Evolutionary conservation across 169 alveolate genomes (phyloP), one percentile per base, ranked within the genome.

Genomic region (Babesia bigemina): DNA sequence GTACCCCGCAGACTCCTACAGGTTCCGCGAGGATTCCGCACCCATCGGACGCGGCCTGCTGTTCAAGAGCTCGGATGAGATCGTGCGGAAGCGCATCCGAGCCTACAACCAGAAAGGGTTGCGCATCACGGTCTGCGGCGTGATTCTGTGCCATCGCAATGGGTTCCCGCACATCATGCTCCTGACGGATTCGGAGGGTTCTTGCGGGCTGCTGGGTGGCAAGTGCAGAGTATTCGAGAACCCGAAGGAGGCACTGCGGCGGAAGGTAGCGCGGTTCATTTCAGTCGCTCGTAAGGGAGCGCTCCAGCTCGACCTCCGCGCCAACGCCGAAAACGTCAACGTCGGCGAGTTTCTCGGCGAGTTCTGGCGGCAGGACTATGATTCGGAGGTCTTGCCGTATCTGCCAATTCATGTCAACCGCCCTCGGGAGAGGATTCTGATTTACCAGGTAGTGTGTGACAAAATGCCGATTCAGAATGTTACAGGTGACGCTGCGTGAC

Each of bases 261-360:
- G 53, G 42, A 89, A 89, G 61, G 33, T 89, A 62, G 91, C 87
- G 17, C 77, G 88, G 42, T 89, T 82, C 72, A 58, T 89, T 17
- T 61, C 86, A 19, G 39, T 63, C 9, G 26, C 79, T 4, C 56
- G 62, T 26, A 74, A 66, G 48, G 78, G 71, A 12, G 22, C 33
- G 17, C 73, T 69, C 21, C 86, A 65, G 42, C 33, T 74, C 8
- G 71, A 83, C 63, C 45, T 83, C 29, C 63, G 66, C 10, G 82
- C 77, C 47, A 55, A 47, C 28, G 87, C 75, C 21, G 91, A 85
- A n/a, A 75, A 62, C 17, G 63, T 89, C 24, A 75, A 75, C 8
- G 79, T 89, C 10, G 92, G 92, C n/a, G 92, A 89, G 14, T 76
- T 89, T 21, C 59, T 89, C 56, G 93, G 88, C 21, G 92, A 89